Evolutionary conservation across 805 yeast species (phyloP).

Genomic region (Teunomyces aglyptinius): DNA sequence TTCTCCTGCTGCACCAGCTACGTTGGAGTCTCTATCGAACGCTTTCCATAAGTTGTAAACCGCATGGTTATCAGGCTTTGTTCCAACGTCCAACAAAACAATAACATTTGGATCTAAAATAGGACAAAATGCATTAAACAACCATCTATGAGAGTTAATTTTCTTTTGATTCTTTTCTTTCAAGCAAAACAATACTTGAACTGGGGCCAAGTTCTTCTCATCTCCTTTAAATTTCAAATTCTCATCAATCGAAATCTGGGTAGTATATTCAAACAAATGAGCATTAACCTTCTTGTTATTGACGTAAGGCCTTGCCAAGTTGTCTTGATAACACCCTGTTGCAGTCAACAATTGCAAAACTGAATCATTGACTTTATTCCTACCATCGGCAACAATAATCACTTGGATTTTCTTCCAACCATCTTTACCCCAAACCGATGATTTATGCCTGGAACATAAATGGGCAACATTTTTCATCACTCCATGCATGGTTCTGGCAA

Average conservation of each 20-base stretch:
- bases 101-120: constrained; percentile 88
- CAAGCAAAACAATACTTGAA: constrained; percentile 87
- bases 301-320: constrained; percentile 91
- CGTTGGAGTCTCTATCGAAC: constrained; percentile 91
- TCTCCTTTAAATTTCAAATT: constrained; percentile 87
- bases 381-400: constrained; percentile 88
- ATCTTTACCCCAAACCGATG: constrained; percentile 91
- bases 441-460: constrained; percentile 73
- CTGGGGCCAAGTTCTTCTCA: constrained; percentile 89
- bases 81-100: constrained; percentile 92
- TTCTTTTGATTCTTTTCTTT: constrained; percentile 92
- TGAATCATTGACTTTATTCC: constrained; percentile 81
- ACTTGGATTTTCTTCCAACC: constrained; percentile 98
- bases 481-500: constrained; percentile 92
- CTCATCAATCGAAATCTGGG: constrained; percentile 90
- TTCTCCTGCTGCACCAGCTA: constrained; percentile 99
- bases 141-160: constrained; percentile 97
- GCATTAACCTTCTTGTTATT: constrained; percentile 90
- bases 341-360: constrained; percentile 88
- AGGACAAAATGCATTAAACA: constrained; percentile 93
- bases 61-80: constrained; percentile 86
- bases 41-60: constrained; percentile 96
- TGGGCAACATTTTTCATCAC: constrained; percentile 92
- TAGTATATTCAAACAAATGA: constrained; percentile 92
- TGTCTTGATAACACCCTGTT: constrained; percentile 95